Evolutionary conservation across 2,329 filamentous ascomycete genomes (phyloP).

Genomic region (Metarhizium album): DNA sequence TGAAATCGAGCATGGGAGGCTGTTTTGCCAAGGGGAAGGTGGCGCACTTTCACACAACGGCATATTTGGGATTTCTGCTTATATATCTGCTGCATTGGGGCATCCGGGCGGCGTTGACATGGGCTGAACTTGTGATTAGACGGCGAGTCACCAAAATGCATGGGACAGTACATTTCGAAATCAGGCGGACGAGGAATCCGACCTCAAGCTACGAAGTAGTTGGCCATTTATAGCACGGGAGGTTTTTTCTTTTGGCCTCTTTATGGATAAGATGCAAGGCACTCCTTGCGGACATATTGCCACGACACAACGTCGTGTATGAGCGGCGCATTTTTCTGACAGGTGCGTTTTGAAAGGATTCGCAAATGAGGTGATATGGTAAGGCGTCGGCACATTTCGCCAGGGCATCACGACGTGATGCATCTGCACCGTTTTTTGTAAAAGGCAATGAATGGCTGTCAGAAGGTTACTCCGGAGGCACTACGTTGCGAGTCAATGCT

Average conservation of each 20-base stretch:
- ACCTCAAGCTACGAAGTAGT: too few relatives aligned
- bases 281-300: neutral
- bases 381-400: neutral
- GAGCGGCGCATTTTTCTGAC: neutral
- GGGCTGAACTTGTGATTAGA: conserved; percentile 1
- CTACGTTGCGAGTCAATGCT: too few relatives aligned
- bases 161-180: neutral
- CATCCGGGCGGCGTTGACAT: conserved; percentile 6
- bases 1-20: neutral
- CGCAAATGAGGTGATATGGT: neutral
- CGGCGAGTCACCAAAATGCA: neutral
- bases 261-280: neutral
- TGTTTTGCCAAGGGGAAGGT: neutral
- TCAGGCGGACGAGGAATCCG: neutral
- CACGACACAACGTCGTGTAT: neutral
- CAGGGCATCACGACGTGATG: too few relatives aligned
- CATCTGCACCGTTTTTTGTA: too few relatives aligned
- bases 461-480: too few relatives aligned
- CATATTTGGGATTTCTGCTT: neutral
- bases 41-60: neutral
- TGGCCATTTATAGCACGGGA: neutral
- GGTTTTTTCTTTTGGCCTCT: neutral
- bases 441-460: too few relatives aligned
- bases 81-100: conserved; percentile 3
- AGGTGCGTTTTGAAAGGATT: too few relatives aligned